Evolutionary conservation across 768 basidiomycete genomes (phyloP).

Genomic region (Termitomyces titanicus): DNA sequence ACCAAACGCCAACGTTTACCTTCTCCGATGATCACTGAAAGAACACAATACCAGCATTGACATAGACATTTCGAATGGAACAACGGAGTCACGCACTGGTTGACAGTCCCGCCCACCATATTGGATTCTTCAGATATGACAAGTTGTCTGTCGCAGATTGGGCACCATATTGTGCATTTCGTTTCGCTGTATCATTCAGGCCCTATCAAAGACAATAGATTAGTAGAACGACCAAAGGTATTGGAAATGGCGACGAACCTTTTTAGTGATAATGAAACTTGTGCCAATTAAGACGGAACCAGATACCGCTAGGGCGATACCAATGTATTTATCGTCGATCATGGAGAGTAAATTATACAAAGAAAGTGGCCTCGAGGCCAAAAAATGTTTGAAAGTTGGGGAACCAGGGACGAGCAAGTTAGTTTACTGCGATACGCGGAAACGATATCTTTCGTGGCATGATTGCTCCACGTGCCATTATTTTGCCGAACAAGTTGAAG

Average conservation of each 20-base stretch:
- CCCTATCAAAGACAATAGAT: constrained; percentile 50
- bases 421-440: not conserved
- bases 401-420: not conserved
- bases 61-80: constrained; percentile 2
- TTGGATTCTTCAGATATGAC: constrained; percentile 83
- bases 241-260: constrained; percentile 46
- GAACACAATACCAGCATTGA: constrained; percentile 6
- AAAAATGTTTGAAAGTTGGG: constrained; percentile 1
- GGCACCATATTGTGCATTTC: constrained; percentile 39
- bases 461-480: constrained; percentile 18
- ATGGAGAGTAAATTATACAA: constrained; percentile 29
- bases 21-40: constrained; percentile 91
- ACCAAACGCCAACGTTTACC: constrained; percentile 37
- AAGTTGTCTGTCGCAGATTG: constrained; percentile 77
- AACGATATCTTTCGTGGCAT: constrained; percentile 15
- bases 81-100: constrained; percentile 59
- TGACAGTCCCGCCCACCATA: constrained; percentile 97
- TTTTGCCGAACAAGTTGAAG: constrained; percentile 4
- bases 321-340: constrained; percentile 95
- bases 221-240: not conserved
- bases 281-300: constrained; percentile 88
- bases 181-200: constrained; percentile 77
- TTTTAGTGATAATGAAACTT: constrained; percentile 99
- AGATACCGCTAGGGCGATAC: constrained; percentile 82
- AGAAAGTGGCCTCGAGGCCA: constrained; percentile 16